These are phyloP conservation scores for Sisymbrium altissimum DNA, from an alignment of 345 rosid species.

Conservation along the genomic window DNA sequence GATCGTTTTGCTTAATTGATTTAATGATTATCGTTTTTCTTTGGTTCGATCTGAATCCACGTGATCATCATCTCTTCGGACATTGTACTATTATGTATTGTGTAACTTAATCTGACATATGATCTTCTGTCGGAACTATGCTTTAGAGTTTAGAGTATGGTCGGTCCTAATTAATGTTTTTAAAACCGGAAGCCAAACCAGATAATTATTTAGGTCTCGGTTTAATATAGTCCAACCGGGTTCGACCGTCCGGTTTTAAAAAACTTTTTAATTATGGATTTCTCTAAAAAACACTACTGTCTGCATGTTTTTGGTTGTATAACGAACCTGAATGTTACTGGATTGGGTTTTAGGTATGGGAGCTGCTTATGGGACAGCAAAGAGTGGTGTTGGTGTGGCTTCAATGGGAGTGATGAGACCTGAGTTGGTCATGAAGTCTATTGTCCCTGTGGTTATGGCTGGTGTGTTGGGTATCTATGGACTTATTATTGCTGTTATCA, in stretches of 20 bases:
- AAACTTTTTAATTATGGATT: no score
- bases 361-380: conserved; percentile 38
- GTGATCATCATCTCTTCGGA: not conserved
- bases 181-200: no score
- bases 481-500: conserved; percentile 34
- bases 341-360: conserved; percentile 35
- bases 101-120: not conserved
- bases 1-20: no score
- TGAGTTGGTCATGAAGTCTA: conserved; percentile 36
- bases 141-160: no score
- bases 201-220: no score
- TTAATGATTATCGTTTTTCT: not conserved
- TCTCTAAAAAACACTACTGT: no score
- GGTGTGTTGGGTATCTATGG: conserved; percentile 41
- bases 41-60: conserved; percentile 6
- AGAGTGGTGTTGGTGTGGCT: conserved; percentile 40
- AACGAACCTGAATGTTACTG: not conserved
- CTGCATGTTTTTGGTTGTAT: no score
- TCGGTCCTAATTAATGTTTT: no score
- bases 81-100: not conserved
- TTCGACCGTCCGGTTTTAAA: no score
- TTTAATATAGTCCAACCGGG: no score
- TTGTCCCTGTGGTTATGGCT: conserved; percentile 39
- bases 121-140: not conserved
- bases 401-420: conserved; percentile 43